These are phyloP conservation scores for Tothia fuscella DNA, from an alignment of 2,329 filamentous ascomycete species.

Conservation along the genomic window DNA sequence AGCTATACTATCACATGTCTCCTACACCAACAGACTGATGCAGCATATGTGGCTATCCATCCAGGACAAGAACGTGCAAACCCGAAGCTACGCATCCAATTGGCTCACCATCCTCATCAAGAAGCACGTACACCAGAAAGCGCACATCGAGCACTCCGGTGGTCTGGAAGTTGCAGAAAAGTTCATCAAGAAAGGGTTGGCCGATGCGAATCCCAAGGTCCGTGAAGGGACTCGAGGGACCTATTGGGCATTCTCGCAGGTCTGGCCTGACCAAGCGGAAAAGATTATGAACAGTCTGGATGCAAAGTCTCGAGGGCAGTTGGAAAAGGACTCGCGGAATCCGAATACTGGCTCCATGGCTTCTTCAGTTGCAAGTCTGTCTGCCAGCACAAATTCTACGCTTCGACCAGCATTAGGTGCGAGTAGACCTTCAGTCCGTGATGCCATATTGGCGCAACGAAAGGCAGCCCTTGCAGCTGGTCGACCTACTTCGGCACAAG, in stretches of 20 bases:
- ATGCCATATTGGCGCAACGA: conserved; percentile 66
- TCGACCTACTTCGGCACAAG: conserved; percentile 46
- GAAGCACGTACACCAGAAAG: conserved; percentile 67
- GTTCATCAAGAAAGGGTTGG: conserved; percentile 77
- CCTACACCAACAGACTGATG: conserved; percentile 70
- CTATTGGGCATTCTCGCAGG: conserved; percentile 70
- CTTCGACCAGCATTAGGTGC: conserved; percentile 28
- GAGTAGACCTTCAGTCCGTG: conserved; percentile 52
- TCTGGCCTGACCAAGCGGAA: conserved; percentile 63
- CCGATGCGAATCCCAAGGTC: conserved; percentile 80
- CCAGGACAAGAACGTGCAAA: conserved; percentile 88
- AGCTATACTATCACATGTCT: conserved; percentile 63
- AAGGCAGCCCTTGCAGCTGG: conserved; percentile 47
- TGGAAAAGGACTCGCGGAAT: conserved; percentile 77
- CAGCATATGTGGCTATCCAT: conserved; percentile 73
- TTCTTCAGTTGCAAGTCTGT: conserved; percentile 36
- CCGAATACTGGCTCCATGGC: conserved; percentile 46
- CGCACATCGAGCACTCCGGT: conserved; percentile 70
- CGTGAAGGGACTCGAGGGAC: conserved; percentile 74
- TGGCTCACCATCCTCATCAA: conserved; percentile 79
- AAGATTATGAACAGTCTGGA: conserved; percentile 69
- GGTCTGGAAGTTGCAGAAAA: conserved; percentile 77
- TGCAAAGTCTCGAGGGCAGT: conserved; percentile 60
- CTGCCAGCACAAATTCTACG: conserved; percentile 25
- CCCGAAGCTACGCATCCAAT: conserved; percentile 62